Evolutionary conservation across 2,329 filamentous ascomycete genomes (phyloP).

Genomic region (Botryotinia calthae): DNA sequence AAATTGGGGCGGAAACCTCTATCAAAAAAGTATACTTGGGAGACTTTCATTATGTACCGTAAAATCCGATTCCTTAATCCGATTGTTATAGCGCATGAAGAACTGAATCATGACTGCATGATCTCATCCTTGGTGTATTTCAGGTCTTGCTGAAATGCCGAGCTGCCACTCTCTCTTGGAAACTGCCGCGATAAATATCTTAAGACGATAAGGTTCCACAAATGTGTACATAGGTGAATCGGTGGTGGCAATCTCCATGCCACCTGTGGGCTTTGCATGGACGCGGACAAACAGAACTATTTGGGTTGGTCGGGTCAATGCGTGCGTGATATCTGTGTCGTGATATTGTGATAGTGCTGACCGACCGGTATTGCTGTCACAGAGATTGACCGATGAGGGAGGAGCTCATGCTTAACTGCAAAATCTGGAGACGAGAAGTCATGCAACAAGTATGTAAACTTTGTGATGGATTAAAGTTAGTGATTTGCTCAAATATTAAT

Average conservation of each 20-base stretch:
- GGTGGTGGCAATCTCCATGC: not conserved
- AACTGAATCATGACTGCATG: not conserved
- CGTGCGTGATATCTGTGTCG: not conserved
- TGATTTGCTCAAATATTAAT: not conserved
- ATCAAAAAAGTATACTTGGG: not conserved
- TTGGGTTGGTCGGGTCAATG: conserved; percentile 2
- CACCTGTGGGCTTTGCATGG: not conserved
- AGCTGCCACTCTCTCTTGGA: not conserved
- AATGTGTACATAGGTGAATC: not conserved
- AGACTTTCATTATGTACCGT: not conserved
- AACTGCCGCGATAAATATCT: not conserved
- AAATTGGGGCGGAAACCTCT: not conserved
- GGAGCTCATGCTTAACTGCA: not conserved
- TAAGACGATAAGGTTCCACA: not conserved
- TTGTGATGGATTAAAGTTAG: not conserved
- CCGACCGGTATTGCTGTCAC: not conserved
- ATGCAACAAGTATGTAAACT: not conserved
- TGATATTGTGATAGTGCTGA: conserved; percentile 4
- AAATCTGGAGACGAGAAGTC: not conserved
- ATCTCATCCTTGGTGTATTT: not conserved
- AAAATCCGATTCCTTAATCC: not conserved
- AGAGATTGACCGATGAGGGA: not conserved
- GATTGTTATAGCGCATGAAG: not conserved
- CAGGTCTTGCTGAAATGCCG: not conserved
- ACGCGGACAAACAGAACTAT: not conserved